phyloP scores from a whole-genome alignment of 352 stramenopile genomes.

The Phytopythium kandeliae region DNA sequence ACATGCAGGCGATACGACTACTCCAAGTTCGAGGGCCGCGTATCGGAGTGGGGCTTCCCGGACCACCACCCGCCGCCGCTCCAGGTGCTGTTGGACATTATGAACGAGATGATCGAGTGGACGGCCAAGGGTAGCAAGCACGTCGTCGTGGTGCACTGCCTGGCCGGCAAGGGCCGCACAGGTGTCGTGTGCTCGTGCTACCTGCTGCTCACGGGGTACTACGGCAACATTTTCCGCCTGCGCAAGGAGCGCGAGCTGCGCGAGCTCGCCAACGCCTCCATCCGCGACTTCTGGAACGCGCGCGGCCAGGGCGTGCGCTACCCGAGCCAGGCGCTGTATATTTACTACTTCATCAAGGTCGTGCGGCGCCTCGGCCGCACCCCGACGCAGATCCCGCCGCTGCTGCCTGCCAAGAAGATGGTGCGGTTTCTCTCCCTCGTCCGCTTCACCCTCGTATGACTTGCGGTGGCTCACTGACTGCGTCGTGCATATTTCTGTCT shows the following conservation, averaged over 20 bases:
- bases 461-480: no score
- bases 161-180: conserved; percentile 76
- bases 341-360: conserved; percentile 86
- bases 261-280: conserved; percentile 57
- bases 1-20: conserved; percentile 51
- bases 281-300: conserved; percentile 71
- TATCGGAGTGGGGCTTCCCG: conserved; percentile 73
- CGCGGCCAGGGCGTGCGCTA: conserved; percentile 78
- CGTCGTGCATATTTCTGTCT: no score
- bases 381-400: conserved; percentile 47
- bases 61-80: conserved; percentile 78
- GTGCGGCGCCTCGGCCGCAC: conserved; percentile 37
- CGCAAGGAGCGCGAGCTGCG: conserved; percentile 57
- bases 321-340: conserved; percentile 79
- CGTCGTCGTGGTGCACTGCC: conserved; percentile 76
- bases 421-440: conserved; percentile 1
- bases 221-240: conserved; percentile 64
- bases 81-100: conserved; percentile 74
- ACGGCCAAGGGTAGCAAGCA: conserved; percentile 55
- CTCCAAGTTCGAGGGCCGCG: conserved; percentile 58
- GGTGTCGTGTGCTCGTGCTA: conserved; percentile 83
- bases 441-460: no score
- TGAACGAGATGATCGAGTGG: conserved; percentile 83
- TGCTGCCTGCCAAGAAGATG: conserved; percentile 57
- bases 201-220: conserved; percentile 66